phyloP scores from a whole-genome alignment of 306 rosid species.

The Vigna mungo region DNA sequence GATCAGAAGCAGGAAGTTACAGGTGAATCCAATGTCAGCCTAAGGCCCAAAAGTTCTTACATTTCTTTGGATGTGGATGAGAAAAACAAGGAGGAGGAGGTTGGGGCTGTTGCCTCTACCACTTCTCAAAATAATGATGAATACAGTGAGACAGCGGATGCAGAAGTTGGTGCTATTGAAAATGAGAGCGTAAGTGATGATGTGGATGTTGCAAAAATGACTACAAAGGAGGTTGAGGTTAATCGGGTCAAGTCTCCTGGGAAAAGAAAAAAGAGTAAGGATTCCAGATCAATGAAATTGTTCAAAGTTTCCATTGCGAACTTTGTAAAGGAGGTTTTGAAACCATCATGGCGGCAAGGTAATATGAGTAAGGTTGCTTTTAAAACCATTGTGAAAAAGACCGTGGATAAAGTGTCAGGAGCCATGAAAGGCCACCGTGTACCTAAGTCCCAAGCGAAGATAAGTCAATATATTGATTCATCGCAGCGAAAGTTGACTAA shows the following conservation, averaged over 20 bases:
- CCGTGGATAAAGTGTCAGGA: slow-evolving; percentile 97
- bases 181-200: slow-evolving; percentile 72
- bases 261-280: slow-evolving; percentile 79
- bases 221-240: slow-evolving; percentile 68
- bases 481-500: slow-evolving; percentile 91
- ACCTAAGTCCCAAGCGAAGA: slow-evolving; percentile 91
- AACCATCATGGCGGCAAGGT: slow-evolving; percentile 99
- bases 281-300: slow-evolving; percentile 81
- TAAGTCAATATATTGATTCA: slow-evolving; percentile 86
- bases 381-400: slow-evolving; percentile 96
- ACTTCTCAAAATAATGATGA: slow-evolving; percentile 80
- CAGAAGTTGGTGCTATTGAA: slow-evolving; percentile 83
- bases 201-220: slow-evolving; percentile 51
- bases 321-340: slow-evolving; percentile 91
- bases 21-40: slow-evolving; percentile 61
- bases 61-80: slow-evolving; percentile 69
- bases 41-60: slow-evolving; percentile 60
- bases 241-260: slow-evolving; percentile 78
- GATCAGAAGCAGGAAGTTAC: slow-evolving; percentile 63
- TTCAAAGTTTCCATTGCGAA: slow-evolving; percentile 91
- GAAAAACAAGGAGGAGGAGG: slow-evolving; percentile 58
- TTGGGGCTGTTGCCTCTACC: slow-evolving; percentile 75
- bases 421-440: slow-evolving; percentile 92
- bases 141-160: slow-evolving; percentile 93
- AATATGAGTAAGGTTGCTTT: slow-evolving; percentile 99